Evolutionary conservation across 306 rosid genomes (phyloP), one percentile per base, ranked within the genome.

Genomic region (Crotalaria pallida): DNA sequence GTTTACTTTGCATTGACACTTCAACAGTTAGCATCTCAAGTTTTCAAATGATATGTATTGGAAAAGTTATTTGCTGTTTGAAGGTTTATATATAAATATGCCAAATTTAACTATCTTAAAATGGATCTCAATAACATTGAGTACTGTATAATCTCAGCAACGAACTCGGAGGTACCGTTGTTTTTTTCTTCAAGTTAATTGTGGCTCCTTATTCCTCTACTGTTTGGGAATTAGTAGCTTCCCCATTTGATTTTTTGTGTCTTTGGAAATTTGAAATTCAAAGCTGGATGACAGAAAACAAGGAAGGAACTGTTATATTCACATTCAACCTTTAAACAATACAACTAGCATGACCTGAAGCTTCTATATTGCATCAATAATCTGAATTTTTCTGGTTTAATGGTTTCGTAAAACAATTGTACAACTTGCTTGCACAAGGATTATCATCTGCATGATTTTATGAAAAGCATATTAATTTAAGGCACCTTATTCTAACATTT

Each of bases 401-500:
- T 66, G 12, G 6, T 47, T 47, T 59, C n/a, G 60, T 24, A 7
- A 33, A 59, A 45, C 31, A 38, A 47, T 45, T 17, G 23, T 44
- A 10, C 61, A 71, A 29, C 33, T 73, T 31, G 40, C 5, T 50
- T 18, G 44, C 34, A 36, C 47, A 26, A 65, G 44, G 36, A 27
- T 21, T 29, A 19, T 24, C 18, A 1, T 70, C 33, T 23, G 6
- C 40, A 3, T 59, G 56, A 31, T 52, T 60, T 53, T 61, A 31
- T 61, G 3, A 53, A 72, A 24, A 21, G 61, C 33, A 64, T 19
- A 33, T 55, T 56, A 67, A 36, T 59, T n/a, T 27, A 67, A 48
- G 51, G 49, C 17, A 12, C 31, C 41, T 21, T 10, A n/a, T 22
- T 74, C 58, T 62, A 58, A 69, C 66, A 22, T 49, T 77, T 69